A percentile compares a stretch with the other conserved stretches of the same genome.
These are phyloP conservation scores for Barnettozyma populi DNA, from an alignment of 805 yeast genomes.

Conservation along the genomic window DNA sequence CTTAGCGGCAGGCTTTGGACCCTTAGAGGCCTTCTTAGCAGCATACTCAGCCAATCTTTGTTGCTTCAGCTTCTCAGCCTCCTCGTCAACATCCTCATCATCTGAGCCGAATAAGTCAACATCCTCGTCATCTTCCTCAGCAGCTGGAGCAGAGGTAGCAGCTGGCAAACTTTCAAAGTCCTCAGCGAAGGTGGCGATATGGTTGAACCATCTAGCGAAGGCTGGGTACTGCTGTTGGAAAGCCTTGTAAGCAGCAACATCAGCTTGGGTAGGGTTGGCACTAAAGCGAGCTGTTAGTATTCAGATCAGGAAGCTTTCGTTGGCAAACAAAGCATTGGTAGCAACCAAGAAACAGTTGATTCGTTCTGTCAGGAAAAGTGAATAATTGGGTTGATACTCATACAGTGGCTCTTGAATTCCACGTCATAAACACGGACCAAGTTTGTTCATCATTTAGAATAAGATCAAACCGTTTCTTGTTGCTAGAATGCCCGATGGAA, in stretches of 20 bases:
- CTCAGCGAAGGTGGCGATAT: slow-evolving; percentile 88
- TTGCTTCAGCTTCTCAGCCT: slow-evolving; percentile 94
- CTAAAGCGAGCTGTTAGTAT: slow-evolving; percentile 34
- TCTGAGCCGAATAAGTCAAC: slow-evolving; percentile 92
- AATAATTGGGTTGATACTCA: slow-evolving; percentile 68
- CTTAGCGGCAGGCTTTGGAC: slow-evolving; percentile 98
- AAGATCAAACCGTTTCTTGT: background rate
- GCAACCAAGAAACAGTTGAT: background rate
- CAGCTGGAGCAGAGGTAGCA: slow-evolving; percentile 56
- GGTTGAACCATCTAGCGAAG: slow-evolving; percentile 98
- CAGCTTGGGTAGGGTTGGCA: slow-evolving; percentile 91
- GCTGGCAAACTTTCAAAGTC: slow-evolving; percentile 83
- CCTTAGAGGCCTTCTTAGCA: slow-evolving; percentile 95
- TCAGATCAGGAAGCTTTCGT: background rate
- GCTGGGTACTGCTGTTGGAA: slow-evolving; percentile 89
- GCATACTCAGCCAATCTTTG: slow-evolving; percentile 97
- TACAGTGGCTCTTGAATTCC: slow-evolving; percentile 91
- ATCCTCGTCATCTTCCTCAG: slow-evolving; percentile 80
- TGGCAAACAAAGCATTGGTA: background rate
- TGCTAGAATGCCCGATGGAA: background rate
- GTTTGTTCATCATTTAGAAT: slow-evolving; percentile 54
- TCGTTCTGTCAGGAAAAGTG: slow-evolving; percentile 34
- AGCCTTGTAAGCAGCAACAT: slow-evolving; percentile 89
- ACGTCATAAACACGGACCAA: slow-evolving; percentile 98
- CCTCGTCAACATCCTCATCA: slow-evolving; percentile 92